Conservation (phyloP, 2,329 filamentous ascomycete genomes). For the Cladophialophora immunda region DNA sequence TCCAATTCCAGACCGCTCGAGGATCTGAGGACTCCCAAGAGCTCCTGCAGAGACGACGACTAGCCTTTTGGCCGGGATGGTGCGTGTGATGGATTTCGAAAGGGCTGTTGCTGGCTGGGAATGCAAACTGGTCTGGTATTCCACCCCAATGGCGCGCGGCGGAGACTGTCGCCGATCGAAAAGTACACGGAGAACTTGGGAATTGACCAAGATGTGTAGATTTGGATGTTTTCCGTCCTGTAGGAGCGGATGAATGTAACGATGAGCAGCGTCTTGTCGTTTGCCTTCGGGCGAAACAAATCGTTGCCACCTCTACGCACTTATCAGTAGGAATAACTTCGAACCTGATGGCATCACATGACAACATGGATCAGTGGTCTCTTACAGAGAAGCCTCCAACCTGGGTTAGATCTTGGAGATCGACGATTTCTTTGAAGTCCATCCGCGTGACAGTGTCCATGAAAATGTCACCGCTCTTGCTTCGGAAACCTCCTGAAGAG, state of each 20-base stretch:
- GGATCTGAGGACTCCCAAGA: constrained; percentile 64
- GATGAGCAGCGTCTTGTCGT: constrained; percentile 65
- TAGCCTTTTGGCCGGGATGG: constrained; percentile 60
- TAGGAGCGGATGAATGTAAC: constrained; percentile 63
- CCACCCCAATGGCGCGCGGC: too few species aligned
- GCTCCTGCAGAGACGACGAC: constrained; percentile 68
- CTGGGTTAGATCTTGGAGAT: too few species aligned
- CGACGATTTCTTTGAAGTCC: too few species aligned
- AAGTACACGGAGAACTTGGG: too few species aligned
- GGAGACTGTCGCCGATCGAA: too few species aligned
- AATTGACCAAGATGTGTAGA: not conserved
- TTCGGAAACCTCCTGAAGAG: constrained; percentile 51
- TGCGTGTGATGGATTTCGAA: constrained; percentile 60
- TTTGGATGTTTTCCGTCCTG: constrained; percentile 62
- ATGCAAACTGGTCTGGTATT: constrained; percentile 57
- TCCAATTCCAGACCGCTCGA: constrained; percentile 69
- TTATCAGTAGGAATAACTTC: too few species aligned
- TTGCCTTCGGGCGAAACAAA: constrained; percentile 61
- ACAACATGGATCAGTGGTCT: too few species aligned
- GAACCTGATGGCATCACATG: too few species aligned
- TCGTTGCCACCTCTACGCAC: constrained; percentile 47
- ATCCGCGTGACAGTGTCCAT: too few species aligned
- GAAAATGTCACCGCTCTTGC: too few species aligned
- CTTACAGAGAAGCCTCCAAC: too few species aligned
- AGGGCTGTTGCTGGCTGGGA: constrained; percentile 64